These are phyloP conservation scores for Salix purpurea DNA, from an alignment of 345 rosid species.

Conservation along the genomic window DNA sequence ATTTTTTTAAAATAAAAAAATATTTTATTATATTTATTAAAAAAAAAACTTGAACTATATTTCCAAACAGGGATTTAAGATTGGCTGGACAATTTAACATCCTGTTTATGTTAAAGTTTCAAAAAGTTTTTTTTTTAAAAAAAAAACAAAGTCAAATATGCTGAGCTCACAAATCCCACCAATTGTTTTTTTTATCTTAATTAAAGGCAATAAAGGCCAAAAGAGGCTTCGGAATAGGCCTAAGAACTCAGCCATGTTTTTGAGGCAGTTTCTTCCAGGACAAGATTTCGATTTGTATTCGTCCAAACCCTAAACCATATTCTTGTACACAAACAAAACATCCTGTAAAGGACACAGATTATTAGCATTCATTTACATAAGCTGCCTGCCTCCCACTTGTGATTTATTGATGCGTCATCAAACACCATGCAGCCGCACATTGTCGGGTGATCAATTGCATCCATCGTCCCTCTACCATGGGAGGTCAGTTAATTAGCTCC, in stretches of 20 bases:
- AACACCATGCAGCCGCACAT: not conserved
- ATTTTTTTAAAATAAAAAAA: no score
- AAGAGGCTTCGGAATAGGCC: slow-evolving; percentile 1
- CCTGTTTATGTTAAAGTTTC: no score
- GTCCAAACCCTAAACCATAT: not conserved
- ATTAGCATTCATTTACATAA: not conserved
- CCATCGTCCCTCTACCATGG: no score
- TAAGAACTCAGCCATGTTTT: not conserved
- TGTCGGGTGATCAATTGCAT: not conserved
- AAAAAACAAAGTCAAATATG: slow-evolving; percentile 5
- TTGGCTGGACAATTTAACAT: no score
- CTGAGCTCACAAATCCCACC: not conserved
- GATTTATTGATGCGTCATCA: no score
- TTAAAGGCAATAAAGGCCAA: not conserved
- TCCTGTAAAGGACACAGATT: no score
- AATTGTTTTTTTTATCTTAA: not conserved
- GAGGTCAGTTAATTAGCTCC: not conserved
- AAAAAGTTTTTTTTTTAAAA: no score
- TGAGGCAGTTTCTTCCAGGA: not conserved
- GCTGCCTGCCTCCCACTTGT: not conserved
- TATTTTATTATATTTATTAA: no score
- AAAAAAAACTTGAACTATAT: no score
- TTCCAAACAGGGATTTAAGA: rapidly evolving
- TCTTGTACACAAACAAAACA: not conserved
- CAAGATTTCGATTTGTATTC: not conserved